phyloP scores from a whole-genome alignment of 257 asterid species.

The Solanum chaucha region DNA sequence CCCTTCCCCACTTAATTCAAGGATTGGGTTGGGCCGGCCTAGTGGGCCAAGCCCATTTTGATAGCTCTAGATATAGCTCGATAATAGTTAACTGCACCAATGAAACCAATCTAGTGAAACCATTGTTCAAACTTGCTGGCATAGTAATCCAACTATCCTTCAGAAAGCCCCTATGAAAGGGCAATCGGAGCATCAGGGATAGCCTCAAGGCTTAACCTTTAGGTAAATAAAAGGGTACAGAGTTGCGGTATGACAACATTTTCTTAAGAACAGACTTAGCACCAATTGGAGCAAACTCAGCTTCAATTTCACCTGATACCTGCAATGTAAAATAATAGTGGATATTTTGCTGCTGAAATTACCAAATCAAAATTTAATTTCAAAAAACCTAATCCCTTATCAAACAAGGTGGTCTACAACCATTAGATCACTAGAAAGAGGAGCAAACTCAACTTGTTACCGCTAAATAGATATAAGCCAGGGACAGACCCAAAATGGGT shows the following conservation, averaged over 20 bases:
- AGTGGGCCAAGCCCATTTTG: too few species aligned
- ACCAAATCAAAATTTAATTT: neutral
- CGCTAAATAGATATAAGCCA: neutral
- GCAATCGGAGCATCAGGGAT: neutral
- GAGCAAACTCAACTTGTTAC: neutral
- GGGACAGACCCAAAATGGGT: neutral
- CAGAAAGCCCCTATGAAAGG: neutral
- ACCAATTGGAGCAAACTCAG: neutral
- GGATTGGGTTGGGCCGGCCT: too few species aligned
- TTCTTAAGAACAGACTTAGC: neutral
- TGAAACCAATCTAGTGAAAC: neutral
- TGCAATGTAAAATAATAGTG: neutral
- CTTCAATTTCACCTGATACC: neutral
- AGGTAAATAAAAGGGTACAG: neutral
- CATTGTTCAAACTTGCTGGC: neutral
- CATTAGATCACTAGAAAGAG: neutral
- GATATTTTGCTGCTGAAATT: neutral
- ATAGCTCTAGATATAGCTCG: neutral
- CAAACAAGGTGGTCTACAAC: neutral
- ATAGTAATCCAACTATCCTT: neutral
- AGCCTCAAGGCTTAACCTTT: neutral
- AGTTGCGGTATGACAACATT: neutral
- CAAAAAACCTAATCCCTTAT: neutral
- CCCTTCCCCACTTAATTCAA: too few species aligned
- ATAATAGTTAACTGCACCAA: neutral